phyloP scores from a whole-genome alignment of 441 rosid genomes.

The Erodium texanum region DNA sequence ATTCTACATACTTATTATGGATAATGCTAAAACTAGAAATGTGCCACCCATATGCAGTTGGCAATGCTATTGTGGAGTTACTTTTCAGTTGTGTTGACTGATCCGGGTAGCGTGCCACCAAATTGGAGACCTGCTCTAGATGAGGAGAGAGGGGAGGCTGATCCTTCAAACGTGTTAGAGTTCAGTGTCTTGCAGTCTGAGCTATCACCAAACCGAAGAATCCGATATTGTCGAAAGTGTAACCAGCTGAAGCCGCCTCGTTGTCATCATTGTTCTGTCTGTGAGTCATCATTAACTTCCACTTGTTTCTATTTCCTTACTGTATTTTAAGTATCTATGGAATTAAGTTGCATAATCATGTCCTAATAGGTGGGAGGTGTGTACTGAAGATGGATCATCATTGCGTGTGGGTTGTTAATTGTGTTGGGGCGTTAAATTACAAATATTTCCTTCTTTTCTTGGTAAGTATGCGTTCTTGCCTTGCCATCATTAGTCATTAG shows the following conservation, averaged over 20 bases:
- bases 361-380: constrained; percentile 62
- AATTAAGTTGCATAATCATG: constrained; percentile 11
- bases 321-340: not conserved
- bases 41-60: constrained; percentile 38
- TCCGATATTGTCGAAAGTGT: constrained; percentile 69
- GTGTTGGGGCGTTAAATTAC: constrained; percentile 80
- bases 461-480: constrained; percentile 38
- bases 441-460: constrained; percentile 80
- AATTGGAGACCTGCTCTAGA: constrained; percentile 61
- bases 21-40: constrained; percentile 16
- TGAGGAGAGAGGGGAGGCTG: constrained; percentile 67
- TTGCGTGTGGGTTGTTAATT: constrained; percentile 93
- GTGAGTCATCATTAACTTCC: constrained; percentile 33
- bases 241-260: constrained; percentile 77
- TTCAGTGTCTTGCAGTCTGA: constrained; percentile 42
- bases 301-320: not conserved
- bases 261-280: constrained; percentile 86
- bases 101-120: constrained; percentile 77
- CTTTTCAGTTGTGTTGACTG: constrained; percentile 71
- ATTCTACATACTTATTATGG: not conserved
- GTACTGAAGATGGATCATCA: constrained; percentile 90
- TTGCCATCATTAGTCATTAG: not conserved
- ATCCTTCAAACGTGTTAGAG: constrained; percentile 51
- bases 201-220: constrained; percentile 34
- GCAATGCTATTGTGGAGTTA: constrained; percentile 83